Conservation (phyloP, 2,329 filamentous ascomycete genomes). For the Kalmusia sp. region DNA sequence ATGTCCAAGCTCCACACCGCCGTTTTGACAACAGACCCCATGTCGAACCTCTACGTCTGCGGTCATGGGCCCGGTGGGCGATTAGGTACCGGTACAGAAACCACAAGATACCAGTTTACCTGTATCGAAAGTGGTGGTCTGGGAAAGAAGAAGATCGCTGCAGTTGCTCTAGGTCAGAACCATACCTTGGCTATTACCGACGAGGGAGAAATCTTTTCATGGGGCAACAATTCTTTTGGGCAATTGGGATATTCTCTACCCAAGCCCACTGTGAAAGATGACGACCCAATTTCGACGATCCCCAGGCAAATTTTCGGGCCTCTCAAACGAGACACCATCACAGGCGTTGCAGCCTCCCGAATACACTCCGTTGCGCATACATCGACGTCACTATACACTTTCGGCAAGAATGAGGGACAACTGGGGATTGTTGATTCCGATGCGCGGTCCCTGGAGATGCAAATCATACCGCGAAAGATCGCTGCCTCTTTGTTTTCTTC, state of each 20-base stretch:
- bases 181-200: constrained; percentile 86
- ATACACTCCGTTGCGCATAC: constrained; percentile 93
- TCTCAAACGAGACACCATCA: constrained; percentile 82
- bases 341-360: constrained; percentile 85
- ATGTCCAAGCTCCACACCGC: constrained; percentile 94
- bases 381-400: constrained; percentile 81
- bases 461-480: constrained; percentile 82
- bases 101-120: constrained; percentile 84
- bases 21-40: constrained; percentile 83
- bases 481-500: constrained; percentile 81
- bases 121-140: constrained; percentile 80
- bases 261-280: constrained; percentile 70
- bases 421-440: constrained; percentile 94
- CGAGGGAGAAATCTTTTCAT: constrained; percentile 91
- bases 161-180: constrained; percentile 88
- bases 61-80: constrained; percentile 91
- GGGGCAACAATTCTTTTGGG: constrained; percentile 86
- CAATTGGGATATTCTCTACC: constrained; percentile 88
- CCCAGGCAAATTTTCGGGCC: constrained; percentile 92
- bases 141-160: constrained; percentile 73
- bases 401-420: constrained; percentile 94
- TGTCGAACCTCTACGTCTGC: constrained; percentile 91
- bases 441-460: constrained; percentile 86
- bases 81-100: constrained; percentile 87
- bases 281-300: constrained; percentile 80